Conservation (phyloP, 306 rosid species). For the Acacia acuminata region DNA sequence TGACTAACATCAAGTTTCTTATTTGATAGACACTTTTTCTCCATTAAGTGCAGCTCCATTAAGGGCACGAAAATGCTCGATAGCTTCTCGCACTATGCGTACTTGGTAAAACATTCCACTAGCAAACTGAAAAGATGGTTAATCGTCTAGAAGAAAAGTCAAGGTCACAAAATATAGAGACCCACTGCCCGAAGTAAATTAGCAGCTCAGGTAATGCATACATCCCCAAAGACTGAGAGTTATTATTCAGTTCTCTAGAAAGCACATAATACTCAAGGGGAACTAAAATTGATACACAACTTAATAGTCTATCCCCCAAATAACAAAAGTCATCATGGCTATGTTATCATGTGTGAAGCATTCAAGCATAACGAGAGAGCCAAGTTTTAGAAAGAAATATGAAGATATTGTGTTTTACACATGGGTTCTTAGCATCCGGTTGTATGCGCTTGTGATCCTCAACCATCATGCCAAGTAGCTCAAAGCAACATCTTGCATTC, state of each 20-base stretch:
- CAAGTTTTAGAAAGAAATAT: slow-evolving; percentile 12
- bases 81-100: slow-evolving; percentile 86
- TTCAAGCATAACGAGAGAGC: slow-evolving; percentile 11
- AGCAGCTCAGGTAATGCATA: too few relatives aligned
- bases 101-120: slow-evolving; percentile 97
- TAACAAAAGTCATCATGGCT: not conserved
- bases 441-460: slow-evolving; percentile 89
- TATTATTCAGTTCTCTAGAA: too few relatives aligned
- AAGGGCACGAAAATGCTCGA: slow-evolving; percentile 95
- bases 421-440: slow-evolving; percentile 84
- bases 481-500: slow-evolving; percentile 99
- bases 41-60: not conserved
- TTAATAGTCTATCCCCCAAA: slow-evolving; percentile 12
- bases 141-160: slow-evolving; percentile 24
- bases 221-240: too few relatives aligned
- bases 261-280: slow-evolving; percentile 2
- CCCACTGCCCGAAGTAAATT: too few relatives aligned
- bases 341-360: too few relatives aligned
- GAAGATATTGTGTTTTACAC: slow-evolving; percentile 54
- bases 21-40: not conserved
- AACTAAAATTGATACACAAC: slow-evolving; percentile 11
- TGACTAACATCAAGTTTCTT: not conserved
- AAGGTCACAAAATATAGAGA: slow-evolving; percentile 10
- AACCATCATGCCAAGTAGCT: slow-evolving; percentile 96
- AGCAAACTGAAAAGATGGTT: slow-evolving; percentile 60